These are phyloP conservation scores for Trypanosomatidae sp. DNA, from an alignment of 208 protist genomes.

Conservation along the genomic window DNA sequence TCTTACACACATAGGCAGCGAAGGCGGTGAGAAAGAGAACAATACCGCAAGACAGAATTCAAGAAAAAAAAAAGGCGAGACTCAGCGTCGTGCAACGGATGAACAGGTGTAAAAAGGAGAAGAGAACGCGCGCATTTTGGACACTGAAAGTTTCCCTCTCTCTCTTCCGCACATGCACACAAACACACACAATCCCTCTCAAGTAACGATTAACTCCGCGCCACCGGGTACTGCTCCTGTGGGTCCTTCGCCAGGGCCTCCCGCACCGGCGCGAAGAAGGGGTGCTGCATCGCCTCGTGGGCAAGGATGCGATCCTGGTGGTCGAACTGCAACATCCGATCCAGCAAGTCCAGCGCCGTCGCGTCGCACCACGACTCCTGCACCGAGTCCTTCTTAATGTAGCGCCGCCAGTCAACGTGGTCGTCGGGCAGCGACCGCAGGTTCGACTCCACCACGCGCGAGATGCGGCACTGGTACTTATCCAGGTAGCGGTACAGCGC, in stretches of 20 bases:
- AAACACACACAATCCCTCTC: too few relatives aligned
- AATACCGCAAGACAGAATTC: too few relatives aligned
- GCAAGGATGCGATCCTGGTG: conserved; percentile 96
- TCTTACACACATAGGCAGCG: too few relatives aligned
- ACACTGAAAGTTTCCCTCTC: too few relatives aligned
- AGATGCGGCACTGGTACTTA: conserved; percentile 96
- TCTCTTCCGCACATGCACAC: background rate
- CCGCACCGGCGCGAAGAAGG: conserved; percentile 96
- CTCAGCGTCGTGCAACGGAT: too few relatives aligned
- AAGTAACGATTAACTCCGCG: too few relatives aligned
- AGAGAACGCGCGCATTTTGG: too few relatives aligned
- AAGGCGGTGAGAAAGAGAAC: too few relatives aligned
- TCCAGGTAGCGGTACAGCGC: conserved; percentile 93
- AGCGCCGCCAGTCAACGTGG: conserved; percentile 37
- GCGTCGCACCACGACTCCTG: conserved; percentile 75
- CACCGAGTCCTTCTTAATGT: conserved; percentile 11
- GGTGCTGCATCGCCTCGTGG: conserved; percentile 98
- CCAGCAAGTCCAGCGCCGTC: conserved; percentile 98
- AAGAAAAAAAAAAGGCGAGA: too few relatives aligned
- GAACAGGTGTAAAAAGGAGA: too few relatives aligned
- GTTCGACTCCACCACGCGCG: conserved; percentile 75
- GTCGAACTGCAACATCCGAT: conserved; percentile 97
- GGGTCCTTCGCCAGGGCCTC: conserved; percentile 33
- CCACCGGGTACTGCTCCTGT: too few relatives aligned
- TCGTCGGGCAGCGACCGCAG: conserved; percentile 35